phyloP scores from a whole-genome alignment of 225 moss, liverwort and hornwort species.

The Physcomitrellopsis africana region DNA sequence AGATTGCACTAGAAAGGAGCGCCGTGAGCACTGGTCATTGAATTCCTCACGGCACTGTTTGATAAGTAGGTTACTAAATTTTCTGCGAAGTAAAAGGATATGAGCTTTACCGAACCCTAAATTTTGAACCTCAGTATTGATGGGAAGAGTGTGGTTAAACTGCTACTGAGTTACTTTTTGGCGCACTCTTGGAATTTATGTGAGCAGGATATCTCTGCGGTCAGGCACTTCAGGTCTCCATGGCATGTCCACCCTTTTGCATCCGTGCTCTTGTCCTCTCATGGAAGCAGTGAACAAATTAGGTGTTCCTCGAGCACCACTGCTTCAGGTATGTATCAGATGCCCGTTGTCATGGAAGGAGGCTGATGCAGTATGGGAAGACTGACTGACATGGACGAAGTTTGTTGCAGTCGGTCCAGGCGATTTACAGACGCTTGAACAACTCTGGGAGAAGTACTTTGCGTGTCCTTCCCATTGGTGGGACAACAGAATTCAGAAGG shows the following conservation, averaged over 20 bases:
- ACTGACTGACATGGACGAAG: slow-evolving; percentile 26
- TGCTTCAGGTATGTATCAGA: too few relatives aligned
- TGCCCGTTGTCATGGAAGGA: neutral
- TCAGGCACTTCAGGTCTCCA: too few relatives aligned
- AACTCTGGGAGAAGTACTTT: slow-evolving; percentile 32
- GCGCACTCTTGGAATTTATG: slow-evolving; percentile 12
- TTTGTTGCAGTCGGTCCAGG: slow-evolving; percentile 26
- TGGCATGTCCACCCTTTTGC: too few relatives aligned
- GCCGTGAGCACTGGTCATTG: too few relatives aligned
- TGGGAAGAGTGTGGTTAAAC: slow-evolving; percentile 16
- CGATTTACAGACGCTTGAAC: slow-evolving; percentile 20
- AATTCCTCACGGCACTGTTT: neutral
- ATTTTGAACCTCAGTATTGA: neutral
- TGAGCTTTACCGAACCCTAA: slow-evolving; percentile 14
- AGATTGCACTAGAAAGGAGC: too few relatives aligned
- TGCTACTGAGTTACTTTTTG: neutral
- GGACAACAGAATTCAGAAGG: slow-evolving; percentile 18
- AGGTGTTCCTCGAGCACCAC: too few relatives aligned
- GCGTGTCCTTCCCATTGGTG: slow-evolving; percentile 28
- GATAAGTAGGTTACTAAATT: slow-evolving; percentile 4
- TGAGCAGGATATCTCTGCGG: slow-evolving; percentile 30
- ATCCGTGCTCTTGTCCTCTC: too few relatives aligned
- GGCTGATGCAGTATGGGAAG: slow-evolving; percentile 19
- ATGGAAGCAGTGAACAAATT: too few relatives aligned
- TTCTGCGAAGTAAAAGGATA: neutral